A percentile compares a stretch with the other conserved stretches of the same genome.
These are phyloP conservation scores for Aspergillus vadensis DNA, from an alignment of 2,329 filamentous ascomycete species.

Conservation along the genomic window DNA sequence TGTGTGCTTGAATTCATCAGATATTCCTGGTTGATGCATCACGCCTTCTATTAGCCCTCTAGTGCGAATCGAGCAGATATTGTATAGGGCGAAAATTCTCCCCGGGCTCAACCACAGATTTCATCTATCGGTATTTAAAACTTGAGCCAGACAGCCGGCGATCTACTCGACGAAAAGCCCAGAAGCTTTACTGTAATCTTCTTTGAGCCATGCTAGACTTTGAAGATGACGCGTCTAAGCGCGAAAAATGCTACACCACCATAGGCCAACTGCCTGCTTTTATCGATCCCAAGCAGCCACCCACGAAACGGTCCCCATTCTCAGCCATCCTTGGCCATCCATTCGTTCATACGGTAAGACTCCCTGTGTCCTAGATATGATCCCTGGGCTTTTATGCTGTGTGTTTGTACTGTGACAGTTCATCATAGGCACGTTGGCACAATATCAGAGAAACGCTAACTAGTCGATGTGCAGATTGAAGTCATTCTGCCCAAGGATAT, in stretches of 20 bases:
- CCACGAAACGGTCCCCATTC: slow-evolving; percentile 76
- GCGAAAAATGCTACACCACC: slow-evolving; percentile 71
- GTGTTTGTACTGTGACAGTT: background rate
- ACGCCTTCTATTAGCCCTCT: background rate
- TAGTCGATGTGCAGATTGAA: slow-evolving; percentile 48
- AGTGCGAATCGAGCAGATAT: background rate
- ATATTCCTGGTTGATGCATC: background rate
- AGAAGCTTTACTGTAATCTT: too few species aligned
- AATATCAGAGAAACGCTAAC: background rate
- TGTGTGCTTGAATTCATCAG: background rate
- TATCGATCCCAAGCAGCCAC: slow-evolving; percentile 69
- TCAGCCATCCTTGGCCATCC: slow-evolving; percentile 64
- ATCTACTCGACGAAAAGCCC: background rate
- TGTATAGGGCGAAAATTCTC: slow-evolving; percentile 1
- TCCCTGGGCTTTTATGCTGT: background rate
- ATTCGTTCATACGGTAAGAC: slow-evolving; percentile 67
- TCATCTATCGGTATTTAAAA: background rate
- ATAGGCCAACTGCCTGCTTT: slow-evolving; percentile 67
- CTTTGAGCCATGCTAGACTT: slow-evolving; percentile 47
- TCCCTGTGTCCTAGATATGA: background rate
- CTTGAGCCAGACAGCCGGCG: background rate
- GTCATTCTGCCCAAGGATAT: slow-evolving; percentile 70
- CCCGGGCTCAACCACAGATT: background rate
- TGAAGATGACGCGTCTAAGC: slow-evolving; percentile 38
- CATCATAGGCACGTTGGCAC: background rate